Base-by-base conservation (phyloP, 2,329 filamentous ascomycete genomes). In the Clonostachys sp. region DNA sequence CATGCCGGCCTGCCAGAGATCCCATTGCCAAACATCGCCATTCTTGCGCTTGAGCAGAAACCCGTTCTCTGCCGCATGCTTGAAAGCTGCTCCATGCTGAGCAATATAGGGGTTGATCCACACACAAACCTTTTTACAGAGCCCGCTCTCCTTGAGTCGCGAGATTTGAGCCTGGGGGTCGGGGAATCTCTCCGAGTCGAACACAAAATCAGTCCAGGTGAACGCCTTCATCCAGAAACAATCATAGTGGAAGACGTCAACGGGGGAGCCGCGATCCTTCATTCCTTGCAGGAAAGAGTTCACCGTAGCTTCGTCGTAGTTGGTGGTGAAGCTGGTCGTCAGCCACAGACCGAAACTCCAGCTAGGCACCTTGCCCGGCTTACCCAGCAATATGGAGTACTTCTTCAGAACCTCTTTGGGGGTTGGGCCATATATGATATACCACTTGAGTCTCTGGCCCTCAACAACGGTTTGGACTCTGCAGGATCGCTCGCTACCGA, bases 271-370 rank as follows among this genome's bases (percentile, higher is more conserved):
- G 3, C 83, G 77, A 44, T 77, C 70, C 51, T 74, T 76, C 80
- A 89, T 88, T 12, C 84, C 84, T 54, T 86, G 78, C 18, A 89
- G 73, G 62, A 89, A 89, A 10, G 73, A 73, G 42, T 72, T 80
- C 24, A 89, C 85, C 0, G 85, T 89, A 17, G 73, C 62, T 62
- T 89, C 85, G 52, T 86, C 83, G 58, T 89, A 89, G 52, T 80
- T 79, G 4, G 86, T 89, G 3, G 84, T 88, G 65, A 89, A 89
- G 51, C 81, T 86, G 13, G 87, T 91, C 47, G 82, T 89, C 17
- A 91, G 73, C 86, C 86, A 90, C 9, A 90, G 72, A 2, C 86
- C 86, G 52, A 83, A 90, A 52, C 83, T 88, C 87, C 87, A 91
- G 30, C 78, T 76, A 1, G 87, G 87, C 3, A 88, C 78, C 47